These are phyloP conservation scores for Saccharomycopsis microspora DNA, from an alignment of 805 yeast species.

Conservation along the genomic window DNA sequence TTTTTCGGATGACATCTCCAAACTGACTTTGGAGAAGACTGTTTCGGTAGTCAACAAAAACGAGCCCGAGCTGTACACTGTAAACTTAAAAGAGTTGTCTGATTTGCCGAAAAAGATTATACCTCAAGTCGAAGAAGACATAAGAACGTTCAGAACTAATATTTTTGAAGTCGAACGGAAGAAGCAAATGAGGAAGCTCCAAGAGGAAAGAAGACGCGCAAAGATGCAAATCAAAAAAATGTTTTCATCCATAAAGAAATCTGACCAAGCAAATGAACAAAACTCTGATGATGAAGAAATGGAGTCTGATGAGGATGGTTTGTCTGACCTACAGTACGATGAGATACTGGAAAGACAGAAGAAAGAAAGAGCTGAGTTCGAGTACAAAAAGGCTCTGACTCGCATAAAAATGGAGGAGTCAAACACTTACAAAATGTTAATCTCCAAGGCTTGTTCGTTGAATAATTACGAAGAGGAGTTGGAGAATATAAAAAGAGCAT, in stretches of 20 bases:
- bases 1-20: not conserved
- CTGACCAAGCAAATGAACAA: not conserved
- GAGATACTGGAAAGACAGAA: too few species aligned
- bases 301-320: not conserved
- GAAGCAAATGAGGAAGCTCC: slow-evolving; percentile 36
- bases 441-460: too few species aligned
- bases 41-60: not conserved
- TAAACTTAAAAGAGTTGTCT: slow-evolving; percentile 44
- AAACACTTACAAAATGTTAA: not conserved
- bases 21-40: too few species aligned
- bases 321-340: not conserved
- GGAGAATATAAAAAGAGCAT: too few species aligned
- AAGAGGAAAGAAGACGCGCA: slow-evolving; percentile 37
- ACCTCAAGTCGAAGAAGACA: slow-evolving; percentile 40
- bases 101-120: slow-evolving; percentile 46
- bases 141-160: slow-evolving; percentile 44
- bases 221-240: slow-evolving; percentile 35
- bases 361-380: too few species aligned
- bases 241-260: slow-evolving; percentile 28
- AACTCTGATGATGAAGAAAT: too few species aligned
- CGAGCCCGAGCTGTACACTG: slow-evolving; percentile 27
- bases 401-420: too few species aligned
- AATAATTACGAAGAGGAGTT: too few species aligned
- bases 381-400: too few species aligned
- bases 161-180: slow-evolving; percentile 41